Evolutionary conservation across 371 early-diverging fungal genomes (phyloP), one percentile per base, ranked within the genome.

Genomic region (Rhizopus stolonifer): DNA sequence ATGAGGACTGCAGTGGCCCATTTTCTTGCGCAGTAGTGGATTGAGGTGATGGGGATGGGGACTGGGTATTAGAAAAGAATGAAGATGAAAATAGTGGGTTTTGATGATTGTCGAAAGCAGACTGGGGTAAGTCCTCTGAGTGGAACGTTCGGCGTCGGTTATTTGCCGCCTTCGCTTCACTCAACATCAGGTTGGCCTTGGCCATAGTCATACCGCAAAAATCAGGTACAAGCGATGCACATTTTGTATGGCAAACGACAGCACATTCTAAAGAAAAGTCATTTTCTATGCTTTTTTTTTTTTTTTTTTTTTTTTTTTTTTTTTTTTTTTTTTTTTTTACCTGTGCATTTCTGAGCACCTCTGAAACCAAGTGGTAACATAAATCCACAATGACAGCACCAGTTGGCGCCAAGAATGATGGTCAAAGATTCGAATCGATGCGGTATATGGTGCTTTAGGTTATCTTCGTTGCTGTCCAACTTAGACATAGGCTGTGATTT

Each of bases 301-400:
- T 15, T 39, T 39, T n/a, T 38, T 15, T 39, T 3, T 2, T 46
- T 14, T 6, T 29, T 11, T 29, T 29, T 6, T 29, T n/a, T 14
- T 15, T 9, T 21, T 24, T 31, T 14, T 18, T 4, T 21, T 49
- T n/a, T n/a, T n/a, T n/a, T n/a, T n/a, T n/a, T 64, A 67, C 69
- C 60, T 36, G 68, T 65, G 65, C 87, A 87, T 48, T 70, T 67
- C 59, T 83, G 86, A 36, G 80, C 75, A 13, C 81, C 80, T 46
- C 77, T 75, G 19, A 84, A 81, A 10, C 92, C 91, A 3, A 95
- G 67, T 4, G 93, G 84, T 23, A 99, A 81, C 82, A 93, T 86
- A 47, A 86, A 85, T 14, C 98, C 98, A 79, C 99, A 99, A 71
- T 99, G 98, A 61, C 87, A 86, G 70, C 99, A 99, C 94, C 95